These are phyloP conservation scores for Candida sojae DNA, from an alignment of 1,139 yeast genomes.

Conservation along the genomic window DNA sequence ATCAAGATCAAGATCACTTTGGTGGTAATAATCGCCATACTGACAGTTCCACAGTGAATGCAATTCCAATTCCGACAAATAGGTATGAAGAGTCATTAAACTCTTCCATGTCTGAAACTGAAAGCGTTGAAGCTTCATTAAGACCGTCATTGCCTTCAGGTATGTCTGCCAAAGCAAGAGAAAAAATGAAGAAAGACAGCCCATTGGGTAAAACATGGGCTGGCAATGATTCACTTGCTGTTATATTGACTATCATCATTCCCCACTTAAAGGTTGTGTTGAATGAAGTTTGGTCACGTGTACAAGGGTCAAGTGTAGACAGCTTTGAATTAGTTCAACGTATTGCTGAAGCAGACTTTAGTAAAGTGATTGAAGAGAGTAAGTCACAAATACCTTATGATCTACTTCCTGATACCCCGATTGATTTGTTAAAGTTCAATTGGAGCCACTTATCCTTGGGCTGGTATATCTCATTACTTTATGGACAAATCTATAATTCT, in stretches of 20 bases:
- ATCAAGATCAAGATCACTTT: slow-evolving; percentile 13
- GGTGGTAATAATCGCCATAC: slow-evolving; percentile 1
- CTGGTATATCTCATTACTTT: slow-evolving; percentile 73
- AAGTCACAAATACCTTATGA: slow-evolving; percentile 31
- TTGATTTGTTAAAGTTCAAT: slow-evolving; percentile 53
- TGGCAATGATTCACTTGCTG: slow-evolving; percentile 53
- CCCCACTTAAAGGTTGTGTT: slow-evolving; percentile 39
- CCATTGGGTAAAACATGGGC: slow-evolving; percentile 60
- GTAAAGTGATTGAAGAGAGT: slow-evolving; percentile 19
- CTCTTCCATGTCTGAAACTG: slow-evolving; percentile 12
- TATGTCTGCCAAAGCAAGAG: slow-evolving; percentile 59
- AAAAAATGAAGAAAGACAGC: slow-evolving; percentile 56
- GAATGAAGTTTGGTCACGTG: slow-evolving; percentile 35
- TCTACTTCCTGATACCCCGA: slow-evolving; percentile 35
- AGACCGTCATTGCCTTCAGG: slow-evolving; percentile 58
- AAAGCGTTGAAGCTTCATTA: slow-evolving; percentile 29
- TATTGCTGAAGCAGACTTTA: slow-evolving; percentile 38
- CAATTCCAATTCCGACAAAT: slow-evolving; percentile 12
- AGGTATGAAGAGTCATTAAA: slow-evolving; percentile 7
- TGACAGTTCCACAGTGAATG: slow-evolving; percentile 2
- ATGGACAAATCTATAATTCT: slow-evolving; percentile 62
- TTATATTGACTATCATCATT: slow-evolving; percentile 45
- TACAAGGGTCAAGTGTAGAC: slow-evolving; percentile 25
- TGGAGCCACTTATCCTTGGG: slow-evolving; percentile 71
- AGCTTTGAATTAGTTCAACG: slow-evolving; percentile 37